phyloP scores from a whole-genome alignment of 352 stramenopile genomes.

The Globisporangium emineosum region DNA sequence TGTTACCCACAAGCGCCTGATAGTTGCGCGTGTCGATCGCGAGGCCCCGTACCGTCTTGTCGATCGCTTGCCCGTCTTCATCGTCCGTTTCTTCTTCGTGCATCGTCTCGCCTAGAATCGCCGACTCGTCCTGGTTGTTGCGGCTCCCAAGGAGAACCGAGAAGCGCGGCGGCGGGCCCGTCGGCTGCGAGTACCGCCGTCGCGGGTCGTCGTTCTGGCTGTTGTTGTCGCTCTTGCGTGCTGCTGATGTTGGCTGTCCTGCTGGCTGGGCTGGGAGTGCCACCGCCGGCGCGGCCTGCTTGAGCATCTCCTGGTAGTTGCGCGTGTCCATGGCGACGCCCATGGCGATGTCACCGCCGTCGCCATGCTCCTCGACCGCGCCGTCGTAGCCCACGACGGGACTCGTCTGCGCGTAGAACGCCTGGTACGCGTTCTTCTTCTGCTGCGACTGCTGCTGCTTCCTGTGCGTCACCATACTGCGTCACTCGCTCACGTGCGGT shows the following conservation, averaged over 20 bases:
- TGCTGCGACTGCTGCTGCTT: constrained; percentile 4
- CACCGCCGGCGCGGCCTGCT: constrained; percentile 20
- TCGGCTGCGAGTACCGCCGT: constrained; percentile 1
- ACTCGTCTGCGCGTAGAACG: constrained; percentile 18
- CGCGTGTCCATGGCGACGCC: constrained; percentile 57
- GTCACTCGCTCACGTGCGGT: not conserved
- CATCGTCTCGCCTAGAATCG: constrained; percentile 1
- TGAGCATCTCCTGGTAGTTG: constrained; percentile 60
- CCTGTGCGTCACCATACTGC: not conserved
- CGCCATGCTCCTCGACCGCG: not conserved
- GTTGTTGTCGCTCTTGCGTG: constrained; percentile 10
- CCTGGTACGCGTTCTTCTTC: constrained; percentile 16
- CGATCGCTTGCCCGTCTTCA: not conserved
- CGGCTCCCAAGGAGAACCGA: constrained; percentile 4
- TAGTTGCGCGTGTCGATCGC: constrained; percentile 39
- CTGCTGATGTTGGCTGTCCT: constrained; percentile 15
- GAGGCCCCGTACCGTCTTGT: constrained; percentile 20
- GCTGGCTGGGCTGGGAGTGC: constrained; percentile 9
- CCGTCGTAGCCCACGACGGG: not conserved
- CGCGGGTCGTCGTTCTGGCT: constrained; percentile 2
- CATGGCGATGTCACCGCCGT: constrained; percentile 17
- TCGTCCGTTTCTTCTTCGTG: not conserved
- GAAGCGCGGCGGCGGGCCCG: constrained; percentile 8
- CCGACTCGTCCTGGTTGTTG: not conserved
- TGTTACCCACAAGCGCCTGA: constrained; percentile 7